These are phyloP conservation scores for Fusarium sp. DNA, from an alignment of 2,329 filamentous ascomycete genomes.

Conservation along the genomic window DNA sequence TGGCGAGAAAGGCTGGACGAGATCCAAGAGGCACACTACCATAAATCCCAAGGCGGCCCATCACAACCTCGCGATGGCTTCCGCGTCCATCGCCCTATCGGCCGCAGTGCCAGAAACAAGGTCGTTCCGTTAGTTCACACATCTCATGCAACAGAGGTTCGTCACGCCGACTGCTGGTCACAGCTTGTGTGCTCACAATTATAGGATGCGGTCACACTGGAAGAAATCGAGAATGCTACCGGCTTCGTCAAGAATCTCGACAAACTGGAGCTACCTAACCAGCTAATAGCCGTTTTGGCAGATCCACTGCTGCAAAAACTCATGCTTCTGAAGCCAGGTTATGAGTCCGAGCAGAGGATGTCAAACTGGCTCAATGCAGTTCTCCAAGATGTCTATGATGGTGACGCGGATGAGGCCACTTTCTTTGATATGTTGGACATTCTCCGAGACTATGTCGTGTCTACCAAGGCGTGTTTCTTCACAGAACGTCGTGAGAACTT, in stretches of 20 bases:
- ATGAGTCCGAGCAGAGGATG: constrained; percentile 65
- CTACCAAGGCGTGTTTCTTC: constrained; percentile 64
- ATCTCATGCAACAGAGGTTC: constrained; percentile 76
- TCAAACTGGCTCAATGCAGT: constrained; percentile 71
- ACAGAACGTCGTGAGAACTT: neutral
- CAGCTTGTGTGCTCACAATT: constrained; percentile 28
- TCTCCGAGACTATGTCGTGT: constrained; percentile 67
- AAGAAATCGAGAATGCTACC: constrained; percentile 80
- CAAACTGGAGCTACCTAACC: constrained; percentile 83
- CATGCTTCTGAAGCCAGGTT: constrained; percentile 72
- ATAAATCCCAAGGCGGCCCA: constrained; percentile 59
- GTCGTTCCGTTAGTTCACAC: constrained; percentile 79
- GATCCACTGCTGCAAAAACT: constrained; percentile 86
- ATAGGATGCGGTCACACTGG: constrained; percentile 74
- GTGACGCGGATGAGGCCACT: constrained; percentile 62
- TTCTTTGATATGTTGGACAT: constrained; percentile 68
- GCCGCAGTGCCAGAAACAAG: constrained; percentile 50
- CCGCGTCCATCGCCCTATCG: constrained; percentile 68
- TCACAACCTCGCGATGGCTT: constrained; percentile 65
- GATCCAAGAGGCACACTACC: constrained; percentile 72
- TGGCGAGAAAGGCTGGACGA: constrained; percentile 78
- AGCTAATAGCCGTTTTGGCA: constrained; percentile 80
- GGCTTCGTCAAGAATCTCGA: constrained; percentile 80
- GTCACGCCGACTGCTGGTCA: constrained; percentile 28
- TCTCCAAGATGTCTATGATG: constrained; percentile 67